phyloP scores from a whole-genome alignment of 78 protist species.

The Parvularia atlantis region DNA sequence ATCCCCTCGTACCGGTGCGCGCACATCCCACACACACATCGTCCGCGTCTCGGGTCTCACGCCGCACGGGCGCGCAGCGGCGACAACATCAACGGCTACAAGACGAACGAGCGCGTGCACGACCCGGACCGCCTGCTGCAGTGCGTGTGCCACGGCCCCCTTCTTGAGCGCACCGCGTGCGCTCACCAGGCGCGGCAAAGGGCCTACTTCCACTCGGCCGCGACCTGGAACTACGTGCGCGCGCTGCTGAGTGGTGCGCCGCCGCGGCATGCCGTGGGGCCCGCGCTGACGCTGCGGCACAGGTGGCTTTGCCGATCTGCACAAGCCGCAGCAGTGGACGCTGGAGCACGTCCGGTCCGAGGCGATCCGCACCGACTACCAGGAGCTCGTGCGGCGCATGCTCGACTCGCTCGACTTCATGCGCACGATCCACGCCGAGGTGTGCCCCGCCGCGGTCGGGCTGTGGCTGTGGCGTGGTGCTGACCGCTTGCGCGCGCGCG shows the following conservation, averaged over 20 bases:
- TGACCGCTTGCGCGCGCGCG: too few relatives aligned
- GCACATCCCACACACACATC: too few relatives aligned
- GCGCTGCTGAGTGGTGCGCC: conserved; percentile 8
- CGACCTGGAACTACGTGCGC: conserved; percentile 49
- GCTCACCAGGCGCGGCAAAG: neutral
- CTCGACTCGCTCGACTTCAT: conserved; percentile 11
- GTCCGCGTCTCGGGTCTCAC: too few relatives aligned
- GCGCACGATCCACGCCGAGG: neutral
- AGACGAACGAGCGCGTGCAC: conserved; percentile 20
- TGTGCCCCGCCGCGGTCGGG: too few relatives aligned
- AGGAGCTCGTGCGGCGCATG: conserved; percentile 1
- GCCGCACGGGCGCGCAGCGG: conserved; percentile 18
- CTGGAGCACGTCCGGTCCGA: neutral
- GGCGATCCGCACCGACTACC: neutral
- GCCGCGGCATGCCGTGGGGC: neutral
- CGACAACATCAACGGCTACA: conserved; percentile 48
- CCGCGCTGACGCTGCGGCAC: neutral
- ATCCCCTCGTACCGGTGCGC: conserved; percentile 15
- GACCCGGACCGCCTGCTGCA: conserved; percentile 43
- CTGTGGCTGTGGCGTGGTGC: too few relatives aligned
- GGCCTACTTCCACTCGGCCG: conserved; percentile 48
- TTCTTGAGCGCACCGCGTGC: neutral
- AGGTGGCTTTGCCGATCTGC: conserved; percentile 39
- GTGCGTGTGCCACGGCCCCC: neutral
- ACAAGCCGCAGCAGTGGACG: conserved; percentile 1